phyloP scores from a whole-genome alignment of 176 grass and related monocot species.

The Saccharum spontaneum region DNA sequence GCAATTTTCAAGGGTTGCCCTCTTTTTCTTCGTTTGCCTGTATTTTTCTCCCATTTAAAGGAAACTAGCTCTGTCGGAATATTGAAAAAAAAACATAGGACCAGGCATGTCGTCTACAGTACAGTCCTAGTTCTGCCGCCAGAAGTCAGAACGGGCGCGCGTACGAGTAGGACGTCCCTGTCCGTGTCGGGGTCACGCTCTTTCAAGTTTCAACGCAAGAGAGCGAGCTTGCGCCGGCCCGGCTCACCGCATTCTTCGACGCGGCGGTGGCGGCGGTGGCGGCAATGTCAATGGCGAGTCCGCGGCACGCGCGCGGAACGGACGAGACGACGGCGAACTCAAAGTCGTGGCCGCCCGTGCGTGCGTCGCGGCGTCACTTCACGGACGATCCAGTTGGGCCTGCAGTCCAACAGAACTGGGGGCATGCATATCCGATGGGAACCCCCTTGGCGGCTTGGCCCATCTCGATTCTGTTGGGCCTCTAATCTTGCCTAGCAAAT shows the following conservation, averaged over 20 bases:
- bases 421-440: too few relatives aligned
- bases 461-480: too few relatives aligned
- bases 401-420: too few relatives aligned
- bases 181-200: not conserved
- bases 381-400: too few relatives aligned
- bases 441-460: too few relatives aligned
- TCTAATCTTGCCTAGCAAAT: too few relatives aligned
- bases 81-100: not conserved
- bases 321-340: too few relatives aligned
- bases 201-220: not conserved
- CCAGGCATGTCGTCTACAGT: not conserved
- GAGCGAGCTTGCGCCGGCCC: not conserved
- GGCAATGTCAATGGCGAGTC: too few relatives aligned
- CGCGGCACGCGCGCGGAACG: too few relatives aligned
- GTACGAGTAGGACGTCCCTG: not conserved
- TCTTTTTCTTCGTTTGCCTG: not conserved
- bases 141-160: not conserved
- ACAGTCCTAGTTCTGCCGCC: not conserved
- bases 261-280: too few relatives aligned
- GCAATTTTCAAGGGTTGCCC: not conserved
- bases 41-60: not conserved
- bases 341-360: too few relatives aligned
- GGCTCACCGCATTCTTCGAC: not conserved
- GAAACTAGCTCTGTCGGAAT: not conserved
- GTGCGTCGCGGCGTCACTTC: too few relatives aligned